Evolutionary conservation across 2,329 filamentous ascomycete species (phyloP), one percentile per base, ranked within the genome.

Genomic region (Xylariales sp.): DNA sequence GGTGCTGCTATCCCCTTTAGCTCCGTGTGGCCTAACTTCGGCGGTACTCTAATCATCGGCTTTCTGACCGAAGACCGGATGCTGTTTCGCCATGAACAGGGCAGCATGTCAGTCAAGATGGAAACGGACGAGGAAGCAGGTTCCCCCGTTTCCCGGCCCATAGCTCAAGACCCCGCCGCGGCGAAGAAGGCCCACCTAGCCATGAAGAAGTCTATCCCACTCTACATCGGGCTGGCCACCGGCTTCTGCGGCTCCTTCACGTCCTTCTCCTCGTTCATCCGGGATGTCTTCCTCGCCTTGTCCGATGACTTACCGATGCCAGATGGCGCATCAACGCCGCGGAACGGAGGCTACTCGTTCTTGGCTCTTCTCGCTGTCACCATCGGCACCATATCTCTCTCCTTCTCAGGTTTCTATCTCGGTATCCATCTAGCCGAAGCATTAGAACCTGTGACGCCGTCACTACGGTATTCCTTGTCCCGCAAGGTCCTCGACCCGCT

Each of bases 191-290:
- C 84, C 1, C 88, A 92, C 75, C 78, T 86, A 45, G 83, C 89
- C 5, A 81, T 84, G 34, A 97, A 97, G 78, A 97, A 97, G 82
- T 92, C 92, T 0, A 91, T 97, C 34, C 94, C 95, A 0, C 83
- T 97, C 0, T 97, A 97, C 76, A 91, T 97, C 66, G 94, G 92
- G 58, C 87, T 97, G 5, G 88, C 93, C 0, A 97, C 92, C 0
- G 95, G 92, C 10, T 96, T 96, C 79, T 97, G 93, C 75, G 93
- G 95, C 69, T 94, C 92, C 72, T 93, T 96, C 75, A 97, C 94
- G 0, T 94, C 91, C 9, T 97, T 97, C 80, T 97, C 94, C 0
- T 89, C 90, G 23, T 97, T 97, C 77, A 90, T 94, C 54, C 87
- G 92, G 6, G 94, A 97, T 74, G 81, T 86, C 14, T 97, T 97